Evolutionary conservation across 495 filamentous ascomycete genomes (phyloP).

Genomic region (Hypoxylon intermedium): DNA sequence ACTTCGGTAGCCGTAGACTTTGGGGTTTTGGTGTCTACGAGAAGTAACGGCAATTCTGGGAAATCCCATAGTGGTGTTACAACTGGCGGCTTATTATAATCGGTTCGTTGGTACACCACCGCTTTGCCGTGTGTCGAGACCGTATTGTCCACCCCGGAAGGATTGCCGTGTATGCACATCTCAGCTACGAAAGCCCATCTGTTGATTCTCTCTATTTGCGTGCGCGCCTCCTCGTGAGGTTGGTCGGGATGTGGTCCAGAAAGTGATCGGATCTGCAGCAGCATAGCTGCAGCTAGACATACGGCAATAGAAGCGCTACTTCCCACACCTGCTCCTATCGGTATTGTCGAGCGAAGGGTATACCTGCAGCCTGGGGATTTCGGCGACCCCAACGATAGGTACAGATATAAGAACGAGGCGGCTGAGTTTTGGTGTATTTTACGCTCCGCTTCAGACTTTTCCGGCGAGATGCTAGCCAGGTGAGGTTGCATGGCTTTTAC

Average conservation of each 20-base stretch:
- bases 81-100: conserved; percentile 76
- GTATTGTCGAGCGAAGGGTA: conserved; percentile 91
- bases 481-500: conserved; percentile 78
- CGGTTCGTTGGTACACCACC: conserved; percentile 82
- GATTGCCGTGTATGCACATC: conserved; percentile 95
- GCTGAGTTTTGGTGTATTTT: conserved; percentile 84
- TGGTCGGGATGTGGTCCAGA: conserved; percentile 90
- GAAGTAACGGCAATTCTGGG: conserved; percentile 84
- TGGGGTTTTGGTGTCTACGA: conserved; percentile 84
- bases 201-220: conserved; percentile 93
- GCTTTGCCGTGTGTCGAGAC: conserved; percentile 91
- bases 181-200: conserved; percentile 97
- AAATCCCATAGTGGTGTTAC: conserved; percentile 84
- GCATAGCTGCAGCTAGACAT: conserved; percentile 83
- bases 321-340: conserved; percentile 88
- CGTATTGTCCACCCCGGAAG: conserved; percentile 97
- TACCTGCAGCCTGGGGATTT: conserved; percentile 82
- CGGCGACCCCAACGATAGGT: conserved; percentile 81
- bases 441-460: conserved; percentile 66
- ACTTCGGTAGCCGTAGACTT: conserved; percentile 86
- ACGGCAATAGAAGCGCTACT: conserved; percentile 92
- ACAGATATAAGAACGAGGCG: conserved; percentile 88
- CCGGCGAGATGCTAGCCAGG: conserved; percentile 70
- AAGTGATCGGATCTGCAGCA: conserved; percentile 86
- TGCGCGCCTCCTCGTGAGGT: conserved; percentile 75